Evolutionary conservation across 495 filamentous ascomycete species (phyloP).

Genomic region (Hyaloscypha finlandica): DNA sequence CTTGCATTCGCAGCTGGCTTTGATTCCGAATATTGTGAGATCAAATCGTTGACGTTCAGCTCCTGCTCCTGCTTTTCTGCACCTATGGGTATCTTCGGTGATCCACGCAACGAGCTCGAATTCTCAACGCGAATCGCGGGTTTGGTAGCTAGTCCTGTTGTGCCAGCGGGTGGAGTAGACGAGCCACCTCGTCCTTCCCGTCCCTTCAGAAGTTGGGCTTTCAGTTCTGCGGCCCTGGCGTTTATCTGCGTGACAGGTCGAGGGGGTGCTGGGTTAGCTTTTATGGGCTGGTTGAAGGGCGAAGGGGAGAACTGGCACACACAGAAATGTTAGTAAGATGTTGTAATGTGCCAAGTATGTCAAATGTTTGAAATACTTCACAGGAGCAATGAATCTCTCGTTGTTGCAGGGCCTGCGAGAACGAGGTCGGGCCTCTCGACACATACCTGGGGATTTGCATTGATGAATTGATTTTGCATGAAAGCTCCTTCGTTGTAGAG

Average conservation of each 20-base stretch:
- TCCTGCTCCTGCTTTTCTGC: conserved; percentile 24
- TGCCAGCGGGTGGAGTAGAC: conserved; percentile 25
- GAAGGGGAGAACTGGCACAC: conserved; percentile 21
- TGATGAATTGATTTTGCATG: conserved; percentile 27
- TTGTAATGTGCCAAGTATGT: neutral
- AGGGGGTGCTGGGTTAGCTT: conserved; percentile 9
- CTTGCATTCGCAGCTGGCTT: conserved; percentile 21
- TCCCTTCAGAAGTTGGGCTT: conserved; percentile 30
- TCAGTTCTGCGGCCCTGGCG: conserved; percentile 33
- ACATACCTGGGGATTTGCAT: conserved; percentile 27
- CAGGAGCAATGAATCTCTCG: neutral
- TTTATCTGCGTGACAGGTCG: conserved; percentile 22
- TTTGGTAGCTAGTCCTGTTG: conserved; percentile 22
- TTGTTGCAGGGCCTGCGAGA: neutral
- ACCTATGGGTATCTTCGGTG: conserved; percentile 19
- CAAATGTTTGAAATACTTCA: neutral
- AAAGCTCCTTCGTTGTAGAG: conserved; percentile 25
- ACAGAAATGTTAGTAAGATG: conserved; percentile 7
- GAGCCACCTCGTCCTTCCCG: conserved; percentile 18
- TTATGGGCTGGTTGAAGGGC: conserved; percentile 14
- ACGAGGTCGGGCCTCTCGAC: neutral
- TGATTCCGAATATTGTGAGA: conserved; percentile 25
- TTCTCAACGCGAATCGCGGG: conserved; percentile 2
- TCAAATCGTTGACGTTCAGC: conserved; percentile 28
- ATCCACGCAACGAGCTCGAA: conserved; percentile 16